Percentiles rank a stretch among this genome's conserved stretches.
phyloP scores from a whole-genome alignment of 2,329 filamentous ascomycete species.

The Monosporascus sp. region DNA sequence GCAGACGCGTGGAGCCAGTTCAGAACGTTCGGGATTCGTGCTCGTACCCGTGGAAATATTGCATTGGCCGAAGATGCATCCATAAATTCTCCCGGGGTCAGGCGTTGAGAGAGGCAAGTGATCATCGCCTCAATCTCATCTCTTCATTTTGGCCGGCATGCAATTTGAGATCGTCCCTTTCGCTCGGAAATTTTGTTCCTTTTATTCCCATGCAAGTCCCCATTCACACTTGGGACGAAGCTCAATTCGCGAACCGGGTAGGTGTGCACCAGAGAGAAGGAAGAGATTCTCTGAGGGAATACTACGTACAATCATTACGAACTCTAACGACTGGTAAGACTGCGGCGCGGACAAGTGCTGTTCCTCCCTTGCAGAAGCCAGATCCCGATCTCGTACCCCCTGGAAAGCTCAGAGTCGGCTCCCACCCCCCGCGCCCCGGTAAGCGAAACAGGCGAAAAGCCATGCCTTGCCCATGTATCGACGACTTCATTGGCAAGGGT shows the following conservation, averaged over 20 bases:
- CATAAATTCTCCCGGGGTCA: neutral
- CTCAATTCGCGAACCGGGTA: no score
- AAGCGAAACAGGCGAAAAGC: neutral
- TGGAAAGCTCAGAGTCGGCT: neutral
- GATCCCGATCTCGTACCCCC: neutral
- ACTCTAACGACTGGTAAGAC: no score
- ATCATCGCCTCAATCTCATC: neutral
- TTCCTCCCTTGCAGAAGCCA: neutral
- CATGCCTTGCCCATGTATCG: neutral
- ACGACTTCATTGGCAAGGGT: neutral
- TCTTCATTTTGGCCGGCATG: neutral
- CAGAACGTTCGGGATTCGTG: neutral
- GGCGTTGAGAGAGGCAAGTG: neutral
- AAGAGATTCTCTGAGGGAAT: no score
- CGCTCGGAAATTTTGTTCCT: neutral
- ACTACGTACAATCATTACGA: no score
- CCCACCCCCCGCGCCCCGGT: neutral
- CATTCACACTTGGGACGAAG: neutral
- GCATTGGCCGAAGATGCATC: neutral
- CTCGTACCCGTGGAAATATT: neutral
- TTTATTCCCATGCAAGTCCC: neutral
- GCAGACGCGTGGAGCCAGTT: neutral
- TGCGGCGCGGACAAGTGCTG: no score
- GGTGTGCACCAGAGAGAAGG: no score
- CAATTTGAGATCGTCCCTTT: neutral